A percentile compares a stretch with the other conserved stretches of the same genome.
These are phyloP conservation scores for Gliomastix tumulicola DNA, from an alignment of 2,329 filamentous ascomycete species.

Conservation along the genomic window DNA sequence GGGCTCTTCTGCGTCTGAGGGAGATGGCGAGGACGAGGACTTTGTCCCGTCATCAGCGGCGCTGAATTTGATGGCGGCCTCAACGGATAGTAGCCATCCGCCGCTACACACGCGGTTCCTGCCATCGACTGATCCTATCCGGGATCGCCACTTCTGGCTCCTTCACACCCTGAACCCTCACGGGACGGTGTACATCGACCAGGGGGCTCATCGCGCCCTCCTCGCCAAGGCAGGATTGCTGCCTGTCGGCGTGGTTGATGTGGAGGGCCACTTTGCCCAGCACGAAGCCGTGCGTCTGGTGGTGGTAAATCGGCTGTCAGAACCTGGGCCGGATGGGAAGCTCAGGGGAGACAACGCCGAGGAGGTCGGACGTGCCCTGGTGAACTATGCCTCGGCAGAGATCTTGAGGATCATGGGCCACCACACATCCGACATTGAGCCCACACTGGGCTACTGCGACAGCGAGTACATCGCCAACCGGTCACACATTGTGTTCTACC, in stretches of 20 bases:
- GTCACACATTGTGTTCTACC: slow-evolving; percentile 78
- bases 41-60: slow-evolving; percentile 35
- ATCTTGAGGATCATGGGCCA: slow-evolving; percentile 78
- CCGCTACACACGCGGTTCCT: slow-evolving; percentile 91
- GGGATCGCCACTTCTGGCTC: slow-evolving; percentile 95
- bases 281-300: slow-evolving; percentile 87
- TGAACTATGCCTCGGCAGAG: slow-evolving; percentile 87
- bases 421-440: slow-evolving; percentile 73
- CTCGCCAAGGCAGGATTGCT: slow-evolving; percentile 79
- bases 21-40: slow-evolving; percentile 21
- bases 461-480: slow-evolving; percentile 88
- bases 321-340: slow-evolving; percentile 32
- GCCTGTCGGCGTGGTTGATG: slow-evolving; percentile 83
- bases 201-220: slow-evolving; percentile 77
- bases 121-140: slow-evolving; percentile 74
- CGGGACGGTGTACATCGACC: slow-evolving; percentile 86
- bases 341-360: slow-evolving; percentile 43
- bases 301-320: slow-evolving; percentile 58
- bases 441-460: slow-evolving; percentile 81
- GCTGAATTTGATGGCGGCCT: slow-evolving; percentile 20
- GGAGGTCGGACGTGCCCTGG: slow-evolving; percentile 82
- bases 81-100: slow-evolving; percentile 27
- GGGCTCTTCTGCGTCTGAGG: slow-evolving; percentile 11
- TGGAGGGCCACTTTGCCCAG: slow-evolving; percentile 82
- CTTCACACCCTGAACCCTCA: slow-evolving; percentile 86